phyloP scores from a whole-genome alignment of 345 rosid genomes.

The Cardamine occulta region DNA sequence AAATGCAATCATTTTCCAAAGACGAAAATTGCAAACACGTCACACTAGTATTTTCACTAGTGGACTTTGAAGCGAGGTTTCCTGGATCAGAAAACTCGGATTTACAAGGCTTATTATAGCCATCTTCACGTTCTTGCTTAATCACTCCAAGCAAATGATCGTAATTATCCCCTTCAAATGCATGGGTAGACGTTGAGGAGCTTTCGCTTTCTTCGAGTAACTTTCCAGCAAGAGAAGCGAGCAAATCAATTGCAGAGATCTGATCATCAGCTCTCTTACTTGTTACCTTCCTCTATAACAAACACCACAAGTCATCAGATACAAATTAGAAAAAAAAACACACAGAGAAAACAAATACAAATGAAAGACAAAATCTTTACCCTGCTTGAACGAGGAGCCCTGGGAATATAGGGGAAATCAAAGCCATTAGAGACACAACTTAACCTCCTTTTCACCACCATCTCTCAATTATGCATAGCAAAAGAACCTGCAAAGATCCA shows the following conservation, averaged over 20 bases:
- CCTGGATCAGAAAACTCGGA: constrained; percentile 51
- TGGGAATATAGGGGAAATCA: constrained; percentile 64
- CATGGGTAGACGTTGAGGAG: constrained; percentile 74
- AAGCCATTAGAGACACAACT: constrained; percentile 60
- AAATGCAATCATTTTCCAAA: constrained; percentile 42
- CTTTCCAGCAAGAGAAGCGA: constrained; percentile 90
- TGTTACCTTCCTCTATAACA: constrained; percentile 56
- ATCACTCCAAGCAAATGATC: constrained; percentile 41
- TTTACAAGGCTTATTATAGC: constrained; percentile 47
- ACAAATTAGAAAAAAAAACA: not conserved
- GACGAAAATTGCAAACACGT: constrained; percentile 44
- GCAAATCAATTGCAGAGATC: constrained; percentile 78
- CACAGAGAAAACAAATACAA: constrained; percentile 6
- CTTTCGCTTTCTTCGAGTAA: constrained; percentile 80
- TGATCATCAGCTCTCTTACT: constrained; percentile 50
- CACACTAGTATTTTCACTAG: constrained; percentile 38
- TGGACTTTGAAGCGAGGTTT: constrained; percentile 42
- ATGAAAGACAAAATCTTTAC: constrained; percentile 47
- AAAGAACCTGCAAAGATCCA: constrained; percentile 44
- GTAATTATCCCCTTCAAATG: constrained; percentile 60
- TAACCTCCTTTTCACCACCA: constrained; percentile 81
- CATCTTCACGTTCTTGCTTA: constrained; percentile 49
- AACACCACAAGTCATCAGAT: constrained; percentile 38
- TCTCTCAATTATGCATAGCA: constrained; percentile 55
- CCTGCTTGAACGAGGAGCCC: constrained; percentile 86